These are phyloP conservation scores for Alternaria burnsii DNA, from an alignment of 2,329 filamentous ascomycete species.

Conservation along the genomic window DNA sequence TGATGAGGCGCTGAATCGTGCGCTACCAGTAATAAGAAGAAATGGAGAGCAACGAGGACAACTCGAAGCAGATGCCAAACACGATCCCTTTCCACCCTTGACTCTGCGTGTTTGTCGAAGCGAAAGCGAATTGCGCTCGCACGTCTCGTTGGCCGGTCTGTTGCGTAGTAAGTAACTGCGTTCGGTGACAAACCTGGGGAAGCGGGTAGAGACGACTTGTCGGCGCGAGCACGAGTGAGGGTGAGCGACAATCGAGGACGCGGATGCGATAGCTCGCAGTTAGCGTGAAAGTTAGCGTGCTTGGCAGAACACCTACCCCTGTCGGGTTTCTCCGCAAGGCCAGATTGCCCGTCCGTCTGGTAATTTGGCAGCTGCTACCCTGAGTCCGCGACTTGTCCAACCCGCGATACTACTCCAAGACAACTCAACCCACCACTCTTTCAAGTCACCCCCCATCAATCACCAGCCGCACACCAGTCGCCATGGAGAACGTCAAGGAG, in stretches of 20 bases:
- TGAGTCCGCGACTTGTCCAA: conserved; percentile 27
- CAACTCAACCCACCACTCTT: not conserved
- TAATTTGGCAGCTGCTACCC: conserved; percentile 26
- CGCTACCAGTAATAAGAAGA: conserved; percentile 35
- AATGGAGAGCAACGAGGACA: conserved; percentile 24
- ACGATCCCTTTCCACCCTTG: conserved; percentile 23
- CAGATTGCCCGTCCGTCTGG: conserved; percentile 38
- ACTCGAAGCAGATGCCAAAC: conserved; percentile 22
- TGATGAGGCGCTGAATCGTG: conserved; percentile 29
- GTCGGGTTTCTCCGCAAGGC: conserved; percentile 37
- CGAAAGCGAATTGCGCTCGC: conserved; percentile 1
- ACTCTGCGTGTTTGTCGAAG: conserved; percentile 15
- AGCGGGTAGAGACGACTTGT: conserved; percentile 22
- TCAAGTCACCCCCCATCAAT: conserved; percentile 9
- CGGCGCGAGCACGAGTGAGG: conserved; percentile 22
- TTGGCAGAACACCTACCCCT: conserved; percentile 27
- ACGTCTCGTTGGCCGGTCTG: not conserved
- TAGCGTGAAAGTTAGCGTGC: conserved; percentile 10
- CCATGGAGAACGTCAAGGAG: conserved; percentile 75
- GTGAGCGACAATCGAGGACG: conserved; percentile 21
- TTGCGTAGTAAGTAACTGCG: conserved; percentile 14
- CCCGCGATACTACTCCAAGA: conserved; percentile 5
- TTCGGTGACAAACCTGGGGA: conserved; percentile 27
- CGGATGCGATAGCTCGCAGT: conserved; percentile 21
- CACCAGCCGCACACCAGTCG: conserved; percentile 39